Evolutionary conservation across 495 filamentous ascomycete genomes (phyloP).

Genomic region (Cryomyces minteri): DNA sequence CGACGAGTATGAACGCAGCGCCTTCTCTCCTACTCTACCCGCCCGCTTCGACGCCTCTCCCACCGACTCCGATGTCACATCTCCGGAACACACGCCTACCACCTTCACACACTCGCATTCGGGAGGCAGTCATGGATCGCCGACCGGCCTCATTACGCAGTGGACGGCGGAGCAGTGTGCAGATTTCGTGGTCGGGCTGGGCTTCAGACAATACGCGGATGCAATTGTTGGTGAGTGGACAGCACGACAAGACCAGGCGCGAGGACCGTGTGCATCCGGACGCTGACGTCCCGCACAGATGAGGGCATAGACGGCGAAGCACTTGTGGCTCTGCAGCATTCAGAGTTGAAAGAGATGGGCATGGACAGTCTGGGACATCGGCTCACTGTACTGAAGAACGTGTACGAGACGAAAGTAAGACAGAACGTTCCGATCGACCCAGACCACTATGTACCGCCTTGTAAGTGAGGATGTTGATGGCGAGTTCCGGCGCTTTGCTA

Average conservation of each 20-base stretch:
- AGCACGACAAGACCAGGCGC: slow-evolving; percentile 1
- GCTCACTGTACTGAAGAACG: slow-evolving; percentile 80
- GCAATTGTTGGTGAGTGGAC: slow-evolving; percentile 50
- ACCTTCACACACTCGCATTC: slow-evolving; percentile 44
- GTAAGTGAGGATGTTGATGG: slow-evolving; percentile 33
- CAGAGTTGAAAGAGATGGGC: slow-evolving; percentile 88
- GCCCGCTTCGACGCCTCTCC: slow-evolving; percentile 66
- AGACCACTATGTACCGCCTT: slow-evolving; percentile 85
- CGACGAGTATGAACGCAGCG: slow-evolving; percentile 79
- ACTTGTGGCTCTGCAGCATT: slow-evolving; percentile 71
- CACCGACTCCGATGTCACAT: slow-evolving; percentile 63
- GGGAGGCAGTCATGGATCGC: slow-evolving; percentile 46
- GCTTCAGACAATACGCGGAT: slow-evolving; percentile 68
- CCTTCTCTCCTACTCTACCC: slow-evolving; percentile 54
- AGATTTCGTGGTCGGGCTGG: slow-evolving; percentile 63
- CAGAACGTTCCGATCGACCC: slow-evolving; percentile 80
- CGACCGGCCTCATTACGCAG: slow-evolving; percentile 63
- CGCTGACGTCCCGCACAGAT: slow-evolving; percentile 30
- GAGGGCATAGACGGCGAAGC: slow-evolving; percentile 90
- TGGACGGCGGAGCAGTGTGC: slow-evolving; percentile 84
- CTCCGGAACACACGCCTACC: slow-evolving; percentile 74
- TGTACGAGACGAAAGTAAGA: slow-evolving; percentile 87
- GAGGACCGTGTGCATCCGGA: slow-evolving; percentile 7
- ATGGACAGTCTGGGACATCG: slow-evolving; percentile 84
- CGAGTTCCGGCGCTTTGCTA: slow-evolving; percentile 4